phyloP scores from a whole-genome alignment of 2,329 filamentous ascomycete species.

The Colletotrichum sp. region DNA sequence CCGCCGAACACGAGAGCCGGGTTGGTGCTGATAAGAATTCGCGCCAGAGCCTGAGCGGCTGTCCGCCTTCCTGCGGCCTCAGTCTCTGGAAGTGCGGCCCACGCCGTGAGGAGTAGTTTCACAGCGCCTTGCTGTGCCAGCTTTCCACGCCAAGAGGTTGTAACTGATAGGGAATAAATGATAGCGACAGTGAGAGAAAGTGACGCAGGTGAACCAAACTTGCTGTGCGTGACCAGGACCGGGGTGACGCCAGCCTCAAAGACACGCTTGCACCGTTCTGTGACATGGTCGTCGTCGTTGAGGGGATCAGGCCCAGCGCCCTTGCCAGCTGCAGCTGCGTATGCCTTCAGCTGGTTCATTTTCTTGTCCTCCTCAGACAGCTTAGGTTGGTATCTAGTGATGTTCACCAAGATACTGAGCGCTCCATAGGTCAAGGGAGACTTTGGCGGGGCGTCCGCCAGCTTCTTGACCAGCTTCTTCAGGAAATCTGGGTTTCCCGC shows the following conservation, averaged over 20 bases:
- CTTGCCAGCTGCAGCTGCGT: conserved; percentile 83
- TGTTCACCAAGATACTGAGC: conserved; percentile 83
- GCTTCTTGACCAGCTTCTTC: conserved; percentile 68
- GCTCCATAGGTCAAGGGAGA: conserved; percentile 83
- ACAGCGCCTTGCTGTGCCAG: conserved; percentile 95
- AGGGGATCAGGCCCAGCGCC: conserved; percentile 67
- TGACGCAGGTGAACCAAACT: conserved; percentile 72
- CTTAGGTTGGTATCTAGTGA: conserved; percentile 79
- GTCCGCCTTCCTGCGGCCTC: conserved; percentile 55
- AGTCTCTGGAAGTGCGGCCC: conserved; percentile 63
- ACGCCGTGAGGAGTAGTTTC: conserved; percentile 78
- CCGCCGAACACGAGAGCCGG: conserved; percentile 84
- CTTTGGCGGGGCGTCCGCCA: conserved; percentile 63
- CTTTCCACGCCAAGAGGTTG: conserved; percentile 74
- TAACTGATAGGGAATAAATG: conserved; percentile 77
- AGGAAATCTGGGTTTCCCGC: conserved; percentile 72
- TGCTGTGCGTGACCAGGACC: conserved; percentile 77
- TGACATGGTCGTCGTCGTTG: conserved; percentile 78
- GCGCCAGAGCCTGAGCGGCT: conserved; percentile 81
- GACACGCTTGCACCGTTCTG: conserved; percentile 75
- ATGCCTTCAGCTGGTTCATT: conserved; percentile 90
- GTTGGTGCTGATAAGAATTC: conserved; percentile 86
- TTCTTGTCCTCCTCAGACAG: conserved; percentile 91
- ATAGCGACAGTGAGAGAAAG: conserved; percentile 78
- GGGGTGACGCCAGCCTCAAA: conserved; percentile 81